Evolutionary conservation across 768 basidiomycete genomes (phyloP).

Genomic region (Tylopilus cervinicoccineus): DNA sequence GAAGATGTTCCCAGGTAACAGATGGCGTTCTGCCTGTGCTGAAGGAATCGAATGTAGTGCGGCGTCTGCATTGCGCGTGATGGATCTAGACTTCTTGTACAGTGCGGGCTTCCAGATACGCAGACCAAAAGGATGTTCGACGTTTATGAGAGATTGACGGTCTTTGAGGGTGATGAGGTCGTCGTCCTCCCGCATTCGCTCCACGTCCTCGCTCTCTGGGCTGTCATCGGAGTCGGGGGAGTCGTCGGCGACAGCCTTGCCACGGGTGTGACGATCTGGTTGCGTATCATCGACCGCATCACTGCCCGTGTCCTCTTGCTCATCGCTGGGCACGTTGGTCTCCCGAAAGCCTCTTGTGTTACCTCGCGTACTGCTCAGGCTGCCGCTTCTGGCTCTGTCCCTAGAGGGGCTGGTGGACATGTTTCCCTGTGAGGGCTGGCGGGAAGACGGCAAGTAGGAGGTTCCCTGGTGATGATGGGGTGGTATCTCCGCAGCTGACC

Average conservation of each 20-base stretch:
- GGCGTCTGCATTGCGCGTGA: constrained; percentile 93
- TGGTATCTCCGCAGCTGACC: constrained; percentile 55
- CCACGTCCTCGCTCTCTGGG: constrained; percentile 31
- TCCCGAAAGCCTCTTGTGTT: constrained; percentile 44
- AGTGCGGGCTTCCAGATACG: constrained; percentile 99
- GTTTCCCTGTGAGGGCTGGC: constrained; percentile 43
- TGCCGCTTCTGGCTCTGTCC: constrained; percentile 54
- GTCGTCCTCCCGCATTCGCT: constrained; percentile 42
- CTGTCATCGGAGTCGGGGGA: constrained; percentile 39
- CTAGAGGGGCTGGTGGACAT: constrained; percentile 50
- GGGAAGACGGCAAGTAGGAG: constrained; percentile 53
- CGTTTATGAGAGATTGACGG: constrained; percentile 96
- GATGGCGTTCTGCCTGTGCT: constrained; percentile 88
- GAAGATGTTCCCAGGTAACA: constrained; percentile 90
- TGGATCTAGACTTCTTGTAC: constrained; percentile 95
- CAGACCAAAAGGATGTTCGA: constrained; percentile 97
- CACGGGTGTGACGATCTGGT: constrained; percentile 21
- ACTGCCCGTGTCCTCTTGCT: constrained; percentile 44
- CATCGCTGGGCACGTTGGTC: constrained; percentile 44
- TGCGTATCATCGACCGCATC: constrained; percentile 30
- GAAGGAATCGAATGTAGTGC: constrained; percentile 92
- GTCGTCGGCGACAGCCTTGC: constrained; percentile 44
- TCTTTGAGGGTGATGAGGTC: constrained; percentile 93
- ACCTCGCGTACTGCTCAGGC: constrained; percentile 55
- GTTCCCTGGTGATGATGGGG: constrained; percentile 63